phyloP scores from a whole-genome alignment of 2,329 filamentous ascomycete species.

The Colletotrichum coccodes region DNA sequence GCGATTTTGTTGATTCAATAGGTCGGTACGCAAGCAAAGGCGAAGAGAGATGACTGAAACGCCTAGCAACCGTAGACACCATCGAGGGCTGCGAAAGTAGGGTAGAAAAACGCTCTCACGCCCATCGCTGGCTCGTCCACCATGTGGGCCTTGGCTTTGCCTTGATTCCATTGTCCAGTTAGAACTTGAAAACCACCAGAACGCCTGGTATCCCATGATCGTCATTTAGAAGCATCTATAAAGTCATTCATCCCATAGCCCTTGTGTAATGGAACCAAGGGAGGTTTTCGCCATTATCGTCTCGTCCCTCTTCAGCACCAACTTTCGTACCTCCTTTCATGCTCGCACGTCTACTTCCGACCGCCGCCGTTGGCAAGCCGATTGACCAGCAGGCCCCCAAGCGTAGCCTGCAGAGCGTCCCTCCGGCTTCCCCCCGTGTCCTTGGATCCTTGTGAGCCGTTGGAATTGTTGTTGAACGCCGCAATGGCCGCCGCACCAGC shows the following conservation, averaged over 20 bases:
- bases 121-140: no score
- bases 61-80: no score
- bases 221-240: not conserved
- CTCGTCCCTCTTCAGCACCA: not conserved
- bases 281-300: not conserved
- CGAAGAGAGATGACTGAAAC: no score
- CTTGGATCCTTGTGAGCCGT: not conserved
- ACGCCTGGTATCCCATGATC: not conserved
- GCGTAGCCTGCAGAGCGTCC: conserved; percentile 23
- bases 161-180: not conserved
- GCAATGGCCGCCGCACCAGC: conserved; percentile 33
- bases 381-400: conserved; percentile 33
- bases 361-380: conserved; percentile 9
- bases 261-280: no score
- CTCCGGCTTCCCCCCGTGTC: conserved; percentile 6
- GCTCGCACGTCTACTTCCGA: not conserved
- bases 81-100: no score
- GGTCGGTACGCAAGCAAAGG: no score
- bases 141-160: no score
- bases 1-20: no score
- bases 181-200: not conserved
- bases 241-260: not conserved
- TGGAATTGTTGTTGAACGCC: conserved; percentile 24
- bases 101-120: no score
- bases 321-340: not conserved